Conservation (phyloP, 1,139 yeast genomes). For the Saccharomyces hybrid region DNA sequence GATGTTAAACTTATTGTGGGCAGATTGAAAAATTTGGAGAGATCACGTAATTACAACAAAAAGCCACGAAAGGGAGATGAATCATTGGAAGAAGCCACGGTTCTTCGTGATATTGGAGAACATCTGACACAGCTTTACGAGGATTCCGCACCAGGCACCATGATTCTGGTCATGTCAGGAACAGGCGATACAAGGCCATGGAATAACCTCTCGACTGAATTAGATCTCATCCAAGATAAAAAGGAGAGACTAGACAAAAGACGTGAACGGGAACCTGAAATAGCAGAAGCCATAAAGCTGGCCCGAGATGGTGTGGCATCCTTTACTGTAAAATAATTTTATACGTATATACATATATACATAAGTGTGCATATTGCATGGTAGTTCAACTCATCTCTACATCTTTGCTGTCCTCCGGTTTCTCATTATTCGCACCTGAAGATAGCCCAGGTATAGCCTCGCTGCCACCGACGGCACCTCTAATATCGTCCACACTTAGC, state of each 20-base stretch:
- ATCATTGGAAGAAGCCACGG: conserved; percentile 10
- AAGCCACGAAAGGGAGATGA: conserved; percentile 1
- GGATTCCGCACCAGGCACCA: conserved; percentile 49
- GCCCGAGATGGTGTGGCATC: conserved; percentile 53
- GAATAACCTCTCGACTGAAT: conserved; percentile 35
- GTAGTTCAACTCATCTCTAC: conserved; percentile 5
- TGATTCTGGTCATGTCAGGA: conserved; percentile 56
- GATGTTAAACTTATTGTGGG: conserved; percentile 44
- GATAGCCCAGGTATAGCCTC: conserved; percentile 46
- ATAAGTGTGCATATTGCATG: conserved; percentile 1
- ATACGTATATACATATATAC: neutral
- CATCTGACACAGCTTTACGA: conserved; percentile 31
- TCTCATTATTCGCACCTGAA: conserved; percentile 20
- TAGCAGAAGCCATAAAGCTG: conserved; percentile 39
- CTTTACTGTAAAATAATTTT: conserved; percentile 10
- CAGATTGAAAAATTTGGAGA: conserved; percentile 53
- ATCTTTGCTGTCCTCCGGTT: conserved; percentile 8
- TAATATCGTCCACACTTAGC: conserved; percentile 48
- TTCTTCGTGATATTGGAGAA: conserved; percentile 31
- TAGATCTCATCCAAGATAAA: conserved; percentile 36
- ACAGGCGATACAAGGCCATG: conserved; percentile 50
- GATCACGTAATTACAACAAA: conserved; percentile 2
- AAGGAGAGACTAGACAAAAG: conserved; percentile 35
- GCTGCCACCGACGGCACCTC: conserved; percentile 55
- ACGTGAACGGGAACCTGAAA: conserved; percentile 38